phyloP scores from a whole-genome alignment of 306 rosid species.

The Glycyrrhiza uralensis region DNA sequence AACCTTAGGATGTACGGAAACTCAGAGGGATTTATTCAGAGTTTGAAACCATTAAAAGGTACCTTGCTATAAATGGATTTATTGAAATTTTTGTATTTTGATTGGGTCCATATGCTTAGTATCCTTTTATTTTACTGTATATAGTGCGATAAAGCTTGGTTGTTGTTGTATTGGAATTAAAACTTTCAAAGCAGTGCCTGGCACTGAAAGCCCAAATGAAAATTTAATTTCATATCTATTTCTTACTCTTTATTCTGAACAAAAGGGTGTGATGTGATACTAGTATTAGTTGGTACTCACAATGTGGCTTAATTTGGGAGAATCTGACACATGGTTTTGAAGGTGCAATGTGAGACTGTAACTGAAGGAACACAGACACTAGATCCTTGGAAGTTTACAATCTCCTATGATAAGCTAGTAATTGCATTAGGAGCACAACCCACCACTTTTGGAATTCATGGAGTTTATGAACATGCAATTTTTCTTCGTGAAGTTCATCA shows the following conservation, averaged over 20 bases:
- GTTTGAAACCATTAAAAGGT: neutral
- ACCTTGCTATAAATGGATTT: neutral
- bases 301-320: slow-evolving; percentile 16
- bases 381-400: slow-evolving; percentile 81
- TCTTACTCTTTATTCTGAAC: neutral
- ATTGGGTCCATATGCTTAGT: neutral
- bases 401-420: slow-evolving; percentile 82
- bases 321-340: slow-evolving; percentile 34
- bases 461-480: slow-evolving; percentile 79
- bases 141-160: neutral
- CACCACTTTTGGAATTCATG: slow-evolving; percentile 82
- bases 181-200: neutral
- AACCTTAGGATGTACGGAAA: too few species aligned
- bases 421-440: slow-evolving; percentile 86
- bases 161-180: neutral
- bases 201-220: neutral
- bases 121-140: neutral
- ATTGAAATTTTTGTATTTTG: neutral
- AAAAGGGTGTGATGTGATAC: slow-evolving; percentile 17
- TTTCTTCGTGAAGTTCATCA: slow-evolving; percentile 95
- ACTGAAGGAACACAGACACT: slow-evolving; percentile 50
- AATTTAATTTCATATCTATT: neutral
- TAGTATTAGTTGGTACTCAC: slow-evolving; percentile 7
- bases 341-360: slow-evolving; percentile 87
- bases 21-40: too few species aligned